Evolutionary conservation across 2,329 filamentous ascomycete genomes (phyloP).

Genomic region (Graphilbum sp.): DNA sequence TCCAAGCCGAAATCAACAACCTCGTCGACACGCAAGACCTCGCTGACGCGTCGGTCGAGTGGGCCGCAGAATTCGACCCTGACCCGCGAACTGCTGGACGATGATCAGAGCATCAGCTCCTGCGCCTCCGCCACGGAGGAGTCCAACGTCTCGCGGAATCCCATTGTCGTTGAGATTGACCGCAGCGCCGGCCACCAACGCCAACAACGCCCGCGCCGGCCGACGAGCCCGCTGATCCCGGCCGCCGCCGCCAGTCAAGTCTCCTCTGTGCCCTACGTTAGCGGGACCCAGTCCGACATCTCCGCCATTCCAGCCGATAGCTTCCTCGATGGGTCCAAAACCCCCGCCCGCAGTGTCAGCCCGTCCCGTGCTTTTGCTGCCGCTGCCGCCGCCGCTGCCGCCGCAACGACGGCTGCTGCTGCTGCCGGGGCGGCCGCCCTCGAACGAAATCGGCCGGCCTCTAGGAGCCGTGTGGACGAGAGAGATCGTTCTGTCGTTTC

Average conservation of each 20-base stretch:
- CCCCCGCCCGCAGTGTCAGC: constrained; percentile 24
- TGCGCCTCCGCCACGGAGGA: constrained; percentile 67
- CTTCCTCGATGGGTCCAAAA: constrained; percentile 42
- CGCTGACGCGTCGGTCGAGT: constrained; percentile 24
- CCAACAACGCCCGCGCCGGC: constrained; percentile 32
- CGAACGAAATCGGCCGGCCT: constrained; percentile 15
- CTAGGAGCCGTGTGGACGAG: constrained; percentile 8
- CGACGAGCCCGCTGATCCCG: constrained; percentile 52
- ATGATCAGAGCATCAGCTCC: constrained; percentile 52
- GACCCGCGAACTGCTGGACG: constrained; percentile 28
- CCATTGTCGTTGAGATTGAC: constrained; percentile 81
- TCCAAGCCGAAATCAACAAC: constrained; percentile 56
- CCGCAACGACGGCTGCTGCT: constrained; percentile 19
- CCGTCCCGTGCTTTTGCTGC: constrained; percentile 23
- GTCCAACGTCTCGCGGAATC: constrained; percentile 59
- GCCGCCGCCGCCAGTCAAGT: constrained; percentile 36
- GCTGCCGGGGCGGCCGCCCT: constrained; percentile 25
- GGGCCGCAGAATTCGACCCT: constrained; percentile 12
- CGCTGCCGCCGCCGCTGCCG: constrained; percentile 21
- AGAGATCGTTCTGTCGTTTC: constrained; percentile 15
- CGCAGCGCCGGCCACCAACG: constrained; percentile 19
- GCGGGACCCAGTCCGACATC: constrained; percentile 63
- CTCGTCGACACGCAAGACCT: constrained; percentile 40
- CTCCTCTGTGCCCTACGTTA: constrained; percentile 43
- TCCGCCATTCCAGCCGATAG: constrained; percentile 55